These are phyloP conservation scores for Penicillium salamii DNA, from an alignment of 495 filamentous ascomycete species.

Conservation along the genomic window DNA sequence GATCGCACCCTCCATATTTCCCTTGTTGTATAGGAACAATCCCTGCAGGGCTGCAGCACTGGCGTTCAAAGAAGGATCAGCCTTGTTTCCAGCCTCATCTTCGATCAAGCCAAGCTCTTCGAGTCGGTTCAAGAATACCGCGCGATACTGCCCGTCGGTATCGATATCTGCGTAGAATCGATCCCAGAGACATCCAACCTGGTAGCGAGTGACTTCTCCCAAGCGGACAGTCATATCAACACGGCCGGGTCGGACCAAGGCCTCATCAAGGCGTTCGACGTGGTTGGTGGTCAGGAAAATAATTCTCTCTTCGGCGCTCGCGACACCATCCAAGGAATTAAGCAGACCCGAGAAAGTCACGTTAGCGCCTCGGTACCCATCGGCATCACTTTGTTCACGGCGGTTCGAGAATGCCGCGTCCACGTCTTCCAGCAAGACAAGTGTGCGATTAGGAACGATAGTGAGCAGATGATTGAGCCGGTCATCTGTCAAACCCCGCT, in stretches of 20 bases:
- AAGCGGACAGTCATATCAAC: constrained; percentile 92
- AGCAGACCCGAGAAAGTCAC: constrained; percentile 94
- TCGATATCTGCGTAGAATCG: constrained; percentile 90
- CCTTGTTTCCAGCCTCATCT: constrained; percentile 42
- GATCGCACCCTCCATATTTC: constrained; percentile 82
- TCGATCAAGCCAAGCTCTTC: constrained; percentile 52
- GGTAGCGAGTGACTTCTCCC: constrained; percentile 80
- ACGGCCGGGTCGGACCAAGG: constrained; percentile 83
- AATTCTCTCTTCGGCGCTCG: constrained; percentile 91
- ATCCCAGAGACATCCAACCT: constrained; percentile 86
- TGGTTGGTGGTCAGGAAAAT: constrained; percentile 96
- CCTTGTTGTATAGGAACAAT: constrained; percentile 91
- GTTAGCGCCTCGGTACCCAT: constrained; percentile 85
- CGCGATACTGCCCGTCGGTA: constrained; percentile 46
- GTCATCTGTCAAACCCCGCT: constrained; percentile 91
- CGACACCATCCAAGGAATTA: constrained; percentile 91
- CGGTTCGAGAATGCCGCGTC: constrained; percentile 89
- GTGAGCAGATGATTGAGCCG: constrained; percentile 83
- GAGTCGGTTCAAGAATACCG: constrained; percentile 48
- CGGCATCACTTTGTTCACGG: constrained; percentile 64
- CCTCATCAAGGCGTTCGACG: constrained; percentile 81
- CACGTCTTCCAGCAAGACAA: constrained; percentile 89
- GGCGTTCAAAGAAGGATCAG: constrained; percentile 46
- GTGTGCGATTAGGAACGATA: constrained; percentile 79
- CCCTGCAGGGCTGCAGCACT: constrained; percentile 92